Evolutionary conservation across 805 yeast genomes (phyloP), one percentile per base, ranked within the genome.

Genomic region (Cyberlindnera galapagoensis): DNA sequence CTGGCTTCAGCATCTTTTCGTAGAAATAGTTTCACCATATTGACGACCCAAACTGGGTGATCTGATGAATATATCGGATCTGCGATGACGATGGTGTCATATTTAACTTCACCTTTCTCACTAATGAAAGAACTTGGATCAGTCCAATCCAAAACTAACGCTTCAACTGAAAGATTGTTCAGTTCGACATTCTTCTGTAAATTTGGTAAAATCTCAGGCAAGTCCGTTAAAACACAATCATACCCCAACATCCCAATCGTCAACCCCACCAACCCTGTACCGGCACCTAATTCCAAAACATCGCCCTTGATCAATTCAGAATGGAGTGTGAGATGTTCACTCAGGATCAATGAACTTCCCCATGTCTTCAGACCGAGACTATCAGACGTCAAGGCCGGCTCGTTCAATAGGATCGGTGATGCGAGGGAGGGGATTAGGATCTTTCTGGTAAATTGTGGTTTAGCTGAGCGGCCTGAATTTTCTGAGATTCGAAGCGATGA

Each of bases 211-310:
- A 90, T 88, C 30, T 78, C 92, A 0, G 76, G 76, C 30, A 92
- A 60, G 53, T 90, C 98, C 0, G 97, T 88, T 16, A 86, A 53
- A 0, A 35, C 28, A 54, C 52, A 36, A 3, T 34, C 31, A 27
- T 37, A 51, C 0, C 86, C 86, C 6, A 79, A 46, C 7, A 64
- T 36, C 1, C 71, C 72, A 35, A 83, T 66, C 0, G 78, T 66
- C 21, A 92, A 80, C 0, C 97, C 97, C 4, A 79, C 80, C 11
- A 90, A 63, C 0, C 98, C 98, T 0, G 98, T 92, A 0, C 98
- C 98, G 0, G 97, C 68, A 1, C 98, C 98, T n/a, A 92, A 60
- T 48, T 90, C 98, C 18, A 83, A 52, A 16, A 34, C 47, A 4
- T 53, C 68, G 24, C 51, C 57, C 7, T 21, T 6, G 4, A 60